A percentile compares a stretch with the other conserved stretches of the same genome.
Conservation (phyloP, 148 eudicot genomes). For the Silene latifolia region DNA sequence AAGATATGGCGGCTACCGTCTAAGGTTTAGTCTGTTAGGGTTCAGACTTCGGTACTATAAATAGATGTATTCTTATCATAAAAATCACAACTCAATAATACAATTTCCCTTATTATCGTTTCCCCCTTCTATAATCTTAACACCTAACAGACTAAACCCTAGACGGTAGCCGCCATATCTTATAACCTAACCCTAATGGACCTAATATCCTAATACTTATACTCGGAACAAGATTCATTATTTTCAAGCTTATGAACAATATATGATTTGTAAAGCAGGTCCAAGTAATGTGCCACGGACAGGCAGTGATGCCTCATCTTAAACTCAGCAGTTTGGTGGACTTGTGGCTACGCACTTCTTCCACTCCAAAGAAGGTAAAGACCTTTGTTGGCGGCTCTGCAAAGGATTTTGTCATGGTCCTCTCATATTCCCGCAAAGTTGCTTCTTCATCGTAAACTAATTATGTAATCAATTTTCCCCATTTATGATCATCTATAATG, state of each 20-base stretch:
- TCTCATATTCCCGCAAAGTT: conserved; percentile 48
- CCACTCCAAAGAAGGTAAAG: conserved; percentile 39
- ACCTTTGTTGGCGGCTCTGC: conserved; percentile 59
- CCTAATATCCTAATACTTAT: too few relatives aligned
- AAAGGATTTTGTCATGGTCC: conserved; percentile 72
- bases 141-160: too few relatives aligned
- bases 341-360: conserved; percentile 47
- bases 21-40: too few relatives aligned
- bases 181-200: too few relatives aligned
- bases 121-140: too few relatives aligned
- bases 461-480: not conserved
- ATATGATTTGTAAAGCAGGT: conserved; percentile 38
- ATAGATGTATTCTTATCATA: too few relatives aligned
- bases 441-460: conserved; percentile 13
- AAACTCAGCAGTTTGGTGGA: conserved; percentile 57
- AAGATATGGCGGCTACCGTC: too few relatives aligned
- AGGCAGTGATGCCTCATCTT: conserved; percentile 52
- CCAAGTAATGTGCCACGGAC: conserved; percentile 67
- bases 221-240: not conserved
- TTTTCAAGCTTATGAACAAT: not conserved
- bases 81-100: too few relatives aligned
- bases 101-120: too few relatives aligned
- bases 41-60: too few relatives aligned
- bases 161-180: too few relatives aligned
- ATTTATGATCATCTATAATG: not conserved